A percentile compares a stretch with the other conserved stretches of the same genome.
Evolutionary conservation across 108 stramenopile genomes (phyloP).

Genomic region (Schizochytrium sp.): DNA sequence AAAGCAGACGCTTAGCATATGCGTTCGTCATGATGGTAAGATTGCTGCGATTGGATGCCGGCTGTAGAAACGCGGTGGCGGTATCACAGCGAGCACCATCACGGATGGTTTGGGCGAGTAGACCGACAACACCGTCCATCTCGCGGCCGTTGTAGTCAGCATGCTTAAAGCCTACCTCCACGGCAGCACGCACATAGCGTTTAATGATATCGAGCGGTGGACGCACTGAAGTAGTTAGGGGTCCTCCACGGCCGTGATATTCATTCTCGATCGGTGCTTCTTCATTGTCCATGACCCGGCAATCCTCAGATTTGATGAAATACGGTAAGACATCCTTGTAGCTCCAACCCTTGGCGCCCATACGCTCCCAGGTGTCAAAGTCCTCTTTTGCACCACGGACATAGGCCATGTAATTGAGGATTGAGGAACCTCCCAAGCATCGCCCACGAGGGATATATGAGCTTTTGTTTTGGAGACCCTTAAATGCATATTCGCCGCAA

Average conservation of each 20-base stretch:
- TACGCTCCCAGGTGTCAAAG: slow-evolving; percentile 53
- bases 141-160: slow-evolving; percentile 34
- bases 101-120: slow-evolving; percentile 36
- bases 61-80: slow-evolving; percentile 32
- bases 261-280: background rate
- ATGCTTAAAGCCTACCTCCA: background rate
- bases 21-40: slow-evolving; percentile 52
- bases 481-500: slow-evolving; percentile 54
- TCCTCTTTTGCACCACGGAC: slow-evolving; percentile 37
- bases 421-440: slow-evolving; percentile 25
- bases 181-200: background rate
- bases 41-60: background rate
- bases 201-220: background rate
- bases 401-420: slow-evolving; percentile 57
- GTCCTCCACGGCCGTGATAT: slow-evolving; percentile 28
- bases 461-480: slow-evolving; percentile 29
- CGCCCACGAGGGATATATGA: slow-evolving; percentile 25
- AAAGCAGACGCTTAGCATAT: slow-evolving; percentile 16
- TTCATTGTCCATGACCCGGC: background rate
- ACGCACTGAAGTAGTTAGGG: background rate
- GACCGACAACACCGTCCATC: slow-evolving; percentile 16
- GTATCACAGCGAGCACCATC: slow-evolving; percentile 53
- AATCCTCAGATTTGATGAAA: slow-evolving; percentile 5
- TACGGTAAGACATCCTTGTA: slow-evolving; percentile 52
- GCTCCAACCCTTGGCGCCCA: slow-evolving; percentile 48